A percentile compares a stretch with the other conserved stretches of the same genome.
phyloP scores from a whole-genome alignment of 1,139 yeast species.

The Pichia sp. region DNA sequence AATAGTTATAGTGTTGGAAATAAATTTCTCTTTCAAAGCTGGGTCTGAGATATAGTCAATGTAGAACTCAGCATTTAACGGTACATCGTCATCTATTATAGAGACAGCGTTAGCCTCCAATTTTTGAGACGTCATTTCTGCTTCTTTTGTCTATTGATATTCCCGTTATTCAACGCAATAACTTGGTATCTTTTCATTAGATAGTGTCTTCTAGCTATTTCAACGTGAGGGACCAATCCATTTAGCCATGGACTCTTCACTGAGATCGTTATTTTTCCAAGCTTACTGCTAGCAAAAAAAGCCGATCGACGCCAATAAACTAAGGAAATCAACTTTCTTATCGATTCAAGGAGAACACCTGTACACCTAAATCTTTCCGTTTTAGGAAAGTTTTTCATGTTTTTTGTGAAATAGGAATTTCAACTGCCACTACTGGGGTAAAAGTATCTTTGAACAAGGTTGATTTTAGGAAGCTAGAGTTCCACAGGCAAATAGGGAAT shows the following conservation, averaged over 20 bases:
- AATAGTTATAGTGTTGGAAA: slow-evolving; percentile 36
- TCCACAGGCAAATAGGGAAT: too few species aligned
- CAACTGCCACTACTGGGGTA: too few species aligned
- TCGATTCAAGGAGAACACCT: slow-evolving; percentile 1
- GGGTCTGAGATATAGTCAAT: slow-evolving; percentile 13
- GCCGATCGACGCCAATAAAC: neutral
- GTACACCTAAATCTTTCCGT: slow-evolving; percentile 6
- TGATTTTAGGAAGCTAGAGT: too few species aligned
- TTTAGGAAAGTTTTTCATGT: slow-evolving; percentile 8
- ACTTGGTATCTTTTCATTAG: too few species aligned
- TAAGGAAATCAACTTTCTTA: neutral
- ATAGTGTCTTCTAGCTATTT: too few species aligned
- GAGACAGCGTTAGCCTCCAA: neutral
- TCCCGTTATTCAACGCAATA: too few species aligned
- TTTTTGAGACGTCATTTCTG: slow-evolving; percentile 10
- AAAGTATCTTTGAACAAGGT: too few species aligned
- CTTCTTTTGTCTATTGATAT: too few species aligned
- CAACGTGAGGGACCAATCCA: too few species aligned
- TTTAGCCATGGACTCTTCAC: neutral
- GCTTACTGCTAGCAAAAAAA: neutral
- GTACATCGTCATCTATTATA: slow-evolving; percentile 12
- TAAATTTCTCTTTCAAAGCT: slow-evolving; percentile 21
- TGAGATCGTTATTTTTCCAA: neutral
- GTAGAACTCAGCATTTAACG: slow-evolving; percentile 24
- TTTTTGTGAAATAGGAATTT: neutral